Evolutionary conservation across 345 rosid species (phyloP).

Genomic region (Hevea brasiliensis): DNA sequence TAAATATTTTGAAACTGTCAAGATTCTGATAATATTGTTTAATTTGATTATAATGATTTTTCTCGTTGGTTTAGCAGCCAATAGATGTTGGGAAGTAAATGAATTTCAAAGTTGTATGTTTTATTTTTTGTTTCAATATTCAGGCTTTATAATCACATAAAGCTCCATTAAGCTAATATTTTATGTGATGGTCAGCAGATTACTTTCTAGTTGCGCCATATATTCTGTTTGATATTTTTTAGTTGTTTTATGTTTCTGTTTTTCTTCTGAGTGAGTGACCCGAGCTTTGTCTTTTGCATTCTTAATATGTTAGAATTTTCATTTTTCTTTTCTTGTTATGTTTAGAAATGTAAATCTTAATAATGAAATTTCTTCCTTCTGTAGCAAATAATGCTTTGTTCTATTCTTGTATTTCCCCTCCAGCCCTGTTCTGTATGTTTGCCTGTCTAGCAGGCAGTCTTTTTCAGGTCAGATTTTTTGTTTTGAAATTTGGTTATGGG

Average conservation of each 20-base stretch:
- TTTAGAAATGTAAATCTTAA: not conserved
- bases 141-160: not conserved
- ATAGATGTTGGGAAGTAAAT: not conserved
- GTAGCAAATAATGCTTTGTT: too few species aligned
- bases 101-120: not conserved
- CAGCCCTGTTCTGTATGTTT: not conserved
- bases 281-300: not conserved
- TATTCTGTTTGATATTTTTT: not conserved
- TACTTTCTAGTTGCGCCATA: not conserved
- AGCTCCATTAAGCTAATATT: not conserved
- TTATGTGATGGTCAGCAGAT: too few species aligned
- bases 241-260: not conserved
- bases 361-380: too few species aligned
- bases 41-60: too few species aligned
- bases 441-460: not conserved
- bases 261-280: not conserved
- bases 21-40: not conserved
- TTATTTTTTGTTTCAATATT: not conserved
- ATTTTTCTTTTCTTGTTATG: not conserved
- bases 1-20: too few species aligned
- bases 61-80: not conserved
- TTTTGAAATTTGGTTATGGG: not conserved
- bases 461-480: not conserved
- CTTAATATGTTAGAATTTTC: not conserved
- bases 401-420: not conserved